Evolutionary conservation across 371 early-diverging fungal genomes (phyloP), one percentile per base, ranked within the genome.

Genomic region (Rhizopus arrhizus): DNA sequence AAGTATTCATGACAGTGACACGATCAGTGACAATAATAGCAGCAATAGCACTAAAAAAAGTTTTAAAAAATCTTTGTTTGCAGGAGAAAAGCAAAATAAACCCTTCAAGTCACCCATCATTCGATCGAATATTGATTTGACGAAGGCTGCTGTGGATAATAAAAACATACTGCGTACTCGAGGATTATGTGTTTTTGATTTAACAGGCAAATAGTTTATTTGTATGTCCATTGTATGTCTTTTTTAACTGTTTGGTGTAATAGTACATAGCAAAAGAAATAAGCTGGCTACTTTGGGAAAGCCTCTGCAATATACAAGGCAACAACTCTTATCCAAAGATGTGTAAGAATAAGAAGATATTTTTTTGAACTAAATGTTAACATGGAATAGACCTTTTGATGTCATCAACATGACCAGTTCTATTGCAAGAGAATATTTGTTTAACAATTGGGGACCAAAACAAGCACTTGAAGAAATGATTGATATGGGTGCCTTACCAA

Each of bases 361-460:
- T 58, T 12, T 58, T 12, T 11, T 41, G n/a, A 15, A 43, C 15
- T 43, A 43, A 43, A 11, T 22, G 12, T 22, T n/a, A 4, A 15
- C 3, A 22, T 47, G 22, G 22, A 22, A 22, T 22, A 45, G 42
- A 10, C 42, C 56, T 31, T 33, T 38, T 8, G 46, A 46, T 10
- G 40, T 65, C 58, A 28, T 82, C 10, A 12, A 64, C 1, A 79
- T 85, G 76, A 65, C 77, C 0, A 40, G 69, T 10, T 11, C 13
- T 3, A 64, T 31, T 0, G 80, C 85, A 9, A 61, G 41, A 29
- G 11, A 49, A 1, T 74, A 73, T 43, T 52, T 31, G 5, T 79
- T 81, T 56, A 34, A 61, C 1, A 56, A 46, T 7, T 85, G 87
- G 87, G 85, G 84, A 11, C 41, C 65, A 5, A 56, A 61, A 8